Conservation (phyloP, 164 flowering plant genomes). For the Chloranthus sessilifolius region DNA sequence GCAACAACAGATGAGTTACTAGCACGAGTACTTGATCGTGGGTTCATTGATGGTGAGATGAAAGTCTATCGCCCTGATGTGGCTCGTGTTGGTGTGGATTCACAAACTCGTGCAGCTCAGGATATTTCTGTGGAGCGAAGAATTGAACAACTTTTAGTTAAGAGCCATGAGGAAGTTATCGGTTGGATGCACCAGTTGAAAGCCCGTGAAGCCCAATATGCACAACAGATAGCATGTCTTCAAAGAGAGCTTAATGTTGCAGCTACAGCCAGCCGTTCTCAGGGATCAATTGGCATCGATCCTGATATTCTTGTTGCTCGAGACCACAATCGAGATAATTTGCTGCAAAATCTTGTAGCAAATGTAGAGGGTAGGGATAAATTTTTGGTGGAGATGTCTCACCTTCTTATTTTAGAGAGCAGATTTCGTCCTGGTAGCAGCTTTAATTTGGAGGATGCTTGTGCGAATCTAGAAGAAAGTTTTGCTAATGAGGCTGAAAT, state of each 20-base stretch:
- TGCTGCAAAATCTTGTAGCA: slow-evolving; percentile 83
- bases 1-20: slow-evolving; percentile 98
- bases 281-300: slow-evolving; percentile 95
- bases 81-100: slow-evolving; percentile 95
- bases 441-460: slow-evolving; percentile 84
- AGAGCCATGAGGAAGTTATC: slow-evolving; percentile 61
- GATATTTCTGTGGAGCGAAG: slow-evolving; percentile 98
- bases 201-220: slow-evolving; percentile 54
- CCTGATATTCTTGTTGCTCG: slow-evolving; percentile 86
- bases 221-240: slow-evolving; percentile 64
- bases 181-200: slow-evolving; percentile 74
- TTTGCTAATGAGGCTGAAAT: slow-evolving; percentile 98
- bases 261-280: slow-evolving; percentile 73
- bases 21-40: slow-evolving; percentile 94
- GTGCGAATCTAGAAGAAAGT: slow-evolving; percentile 91
- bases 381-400: slow-evolving; percentile 80
- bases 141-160: slow-evolving; percentile 76
- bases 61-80: slow-evolving; percentile 93
- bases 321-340: slow-evolving; percentile 73
- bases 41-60: slow-evolving; percentile 99
- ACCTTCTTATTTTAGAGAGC: slow-evolving; percentile 67
- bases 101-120: slow-evolving; percentile 95
- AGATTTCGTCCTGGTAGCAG: slow-evolving; percentile 59
- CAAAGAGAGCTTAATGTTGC: slow-evolving; percentile 72
- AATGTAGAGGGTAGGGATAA: slow-evolving; percentile 87